phyloP scores from a whole-genome alignment of 306 rosid genomes.

The Begonia masoniana region DNA sequence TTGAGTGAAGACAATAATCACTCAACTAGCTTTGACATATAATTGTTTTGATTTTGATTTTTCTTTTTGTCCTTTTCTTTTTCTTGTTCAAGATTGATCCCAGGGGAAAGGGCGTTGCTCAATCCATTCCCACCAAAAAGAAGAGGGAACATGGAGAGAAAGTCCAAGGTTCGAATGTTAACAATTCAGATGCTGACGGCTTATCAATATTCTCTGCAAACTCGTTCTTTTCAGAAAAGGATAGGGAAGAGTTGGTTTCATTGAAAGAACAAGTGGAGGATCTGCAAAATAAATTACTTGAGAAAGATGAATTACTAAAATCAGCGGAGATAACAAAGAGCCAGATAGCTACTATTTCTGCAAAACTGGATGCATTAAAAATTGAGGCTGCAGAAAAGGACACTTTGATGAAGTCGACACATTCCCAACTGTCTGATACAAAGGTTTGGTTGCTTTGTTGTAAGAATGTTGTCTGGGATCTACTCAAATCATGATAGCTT shows the following conservation, averaged over 20 bases:
- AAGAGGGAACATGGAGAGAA: conserved; percentile 50
- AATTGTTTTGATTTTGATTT: neutral
- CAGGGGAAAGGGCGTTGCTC: conserved; percentile 46
- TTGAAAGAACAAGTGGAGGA: conserved; percentile 71
- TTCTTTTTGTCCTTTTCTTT: conserved; percentile 4
- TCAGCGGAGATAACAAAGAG: conserved; percentile 57
- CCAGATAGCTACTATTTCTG: conserved; percentile 37
- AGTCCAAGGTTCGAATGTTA: conserved; percentile 32
- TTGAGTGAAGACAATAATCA: neutral
- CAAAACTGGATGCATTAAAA: conserved; percentile 48
- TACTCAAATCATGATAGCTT: too few species aligned
- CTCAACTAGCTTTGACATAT: too few species aligned
- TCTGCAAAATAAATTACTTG: conserved; percentile 47
- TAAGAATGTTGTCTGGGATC: too few species aligned
- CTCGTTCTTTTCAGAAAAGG: conserved; percentile 45
- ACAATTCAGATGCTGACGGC: conserved; percentile 30
- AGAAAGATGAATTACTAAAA: conserved; percentile 65
- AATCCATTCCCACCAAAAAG: conserved; percentile 50
- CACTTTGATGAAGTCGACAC: conserved; percentile 42
- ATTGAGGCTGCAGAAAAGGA: conserved; percentile 63
- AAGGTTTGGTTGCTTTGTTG: conserved; percentile 29
- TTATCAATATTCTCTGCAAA: conserved; percentile 47
- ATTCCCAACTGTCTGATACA: conserved; percentile 63
- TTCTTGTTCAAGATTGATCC: conserved; percentile 24
- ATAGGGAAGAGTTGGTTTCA: conserved; percentile 46